phyloP scores from a whole-genome alignment of 2,329 filamentous ascomycete species.

The Volutella citrinella region DNA sequence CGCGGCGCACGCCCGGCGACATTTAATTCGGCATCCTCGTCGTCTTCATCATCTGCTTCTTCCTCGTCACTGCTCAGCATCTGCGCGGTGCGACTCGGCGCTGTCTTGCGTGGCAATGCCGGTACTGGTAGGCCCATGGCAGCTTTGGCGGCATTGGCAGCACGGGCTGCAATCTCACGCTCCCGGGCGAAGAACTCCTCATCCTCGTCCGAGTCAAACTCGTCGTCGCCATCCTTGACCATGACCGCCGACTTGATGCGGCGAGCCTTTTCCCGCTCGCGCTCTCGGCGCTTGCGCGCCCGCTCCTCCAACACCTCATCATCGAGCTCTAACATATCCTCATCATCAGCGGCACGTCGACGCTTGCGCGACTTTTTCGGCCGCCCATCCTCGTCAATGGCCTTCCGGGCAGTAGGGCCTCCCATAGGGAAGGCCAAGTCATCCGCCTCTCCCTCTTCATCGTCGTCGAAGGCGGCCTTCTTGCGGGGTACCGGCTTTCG shows the following conservation, averaged over 20 bases:
- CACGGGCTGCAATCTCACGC: conserved; percentile 53
- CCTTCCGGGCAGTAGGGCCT: conserved; percentile 57
- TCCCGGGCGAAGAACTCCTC: conserved; percentile 76
- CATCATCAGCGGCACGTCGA: conserved; percentile 48
- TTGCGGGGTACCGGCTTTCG: conserved; percentile 59
- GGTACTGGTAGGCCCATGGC: conserved; percentile 11
- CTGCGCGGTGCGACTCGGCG: conserved; percentile 10
- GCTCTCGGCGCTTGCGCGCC: conserved; percentile 59
- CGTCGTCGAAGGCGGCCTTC: conserved; percentile 66
- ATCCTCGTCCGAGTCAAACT: conserved; percentile 72
- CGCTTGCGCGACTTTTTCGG: conserved; percentile 39
- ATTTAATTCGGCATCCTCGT: conserved; percentile 18
- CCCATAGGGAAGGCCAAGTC: conserved; percentile 67
- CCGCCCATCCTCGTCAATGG: conserved; percentile 55
- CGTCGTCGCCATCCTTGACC: conserved; percentile 83
- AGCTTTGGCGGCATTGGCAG: conserved; percentile 34
- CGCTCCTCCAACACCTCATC: conserved; percentile 65
- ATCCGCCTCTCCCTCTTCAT: conserved; percentile 54
- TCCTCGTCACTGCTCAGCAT: conserved; percentile 26
- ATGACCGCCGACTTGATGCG: conserved; percentile 84
- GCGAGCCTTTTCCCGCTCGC: conserved; percentile 70
- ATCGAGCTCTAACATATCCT: conserved; percentile 44
- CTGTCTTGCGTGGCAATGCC: conserved; percentile 23
- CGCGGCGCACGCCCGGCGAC: conserved; percentile 22
- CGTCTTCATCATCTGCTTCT: conserved; percentile 26